Conservation (phyloP, 176 grass and related monocot species). For the Calamus simplicifolius region DNA sequence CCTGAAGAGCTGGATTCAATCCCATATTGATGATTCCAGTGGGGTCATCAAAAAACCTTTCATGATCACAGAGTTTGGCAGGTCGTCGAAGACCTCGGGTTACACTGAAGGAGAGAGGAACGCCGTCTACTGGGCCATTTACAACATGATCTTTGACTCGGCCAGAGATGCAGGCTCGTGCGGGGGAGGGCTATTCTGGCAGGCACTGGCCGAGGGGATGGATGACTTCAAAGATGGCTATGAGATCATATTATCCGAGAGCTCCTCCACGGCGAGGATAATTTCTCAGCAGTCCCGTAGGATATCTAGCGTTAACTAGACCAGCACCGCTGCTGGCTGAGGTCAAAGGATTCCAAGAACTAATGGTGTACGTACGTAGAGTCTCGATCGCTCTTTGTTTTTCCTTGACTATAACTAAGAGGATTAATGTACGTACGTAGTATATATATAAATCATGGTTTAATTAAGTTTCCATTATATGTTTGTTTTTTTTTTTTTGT, state of each 20-base stretch:
- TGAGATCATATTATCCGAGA: slow-evolving; percentile 37
- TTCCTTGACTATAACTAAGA: no score
- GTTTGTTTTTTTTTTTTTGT: no score
- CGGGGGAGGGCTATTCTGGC: slow-evolving; percentile 62
- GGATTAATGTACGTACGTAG: no score
- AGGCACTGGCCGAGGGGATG: slow-evolving; percentile 66
- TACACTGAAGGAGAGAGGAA: slow-evolving; percentile 39
- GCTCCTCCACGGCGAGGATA: slow-evolving; percentile 36
- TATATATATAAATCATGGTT: no score
- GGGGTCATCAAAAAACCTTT: slow-evolving; percentile 47
- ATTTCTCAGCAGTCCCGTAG: slow-evolving; percentile 32
- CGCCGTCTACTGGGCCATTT: slow-evolving; percentile 41
- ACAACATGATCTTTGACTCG: slow-evolving; percentile 36
- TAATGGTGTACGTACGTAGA: no score
- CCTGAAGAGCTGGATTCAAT: slow-evolving; percentile 51
- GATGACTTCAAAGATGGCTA: slow-evolving; percentile 62
- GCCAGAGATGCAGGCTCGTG: slow-evolving; percentile 34
- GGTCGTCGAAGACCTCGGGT: slow-evolving; percentile 34
- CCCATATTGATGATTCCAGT: slow-evolving; percentile 38
- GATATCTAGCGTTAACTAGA: slow-evolving; percentile 14
- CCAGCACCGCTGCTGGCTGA: slow-evolving; percentile 2
- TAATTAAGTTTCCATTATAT: no score
- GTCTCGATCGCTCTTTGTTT: no score
- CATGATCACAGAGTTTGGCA: slow-evolving; percentile 63
- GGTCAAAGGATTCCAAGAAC: not conserved